Evolutionary conservation across 306 rosid species (phyloP).

Genomic region (Lotus japonicus): DNA sequence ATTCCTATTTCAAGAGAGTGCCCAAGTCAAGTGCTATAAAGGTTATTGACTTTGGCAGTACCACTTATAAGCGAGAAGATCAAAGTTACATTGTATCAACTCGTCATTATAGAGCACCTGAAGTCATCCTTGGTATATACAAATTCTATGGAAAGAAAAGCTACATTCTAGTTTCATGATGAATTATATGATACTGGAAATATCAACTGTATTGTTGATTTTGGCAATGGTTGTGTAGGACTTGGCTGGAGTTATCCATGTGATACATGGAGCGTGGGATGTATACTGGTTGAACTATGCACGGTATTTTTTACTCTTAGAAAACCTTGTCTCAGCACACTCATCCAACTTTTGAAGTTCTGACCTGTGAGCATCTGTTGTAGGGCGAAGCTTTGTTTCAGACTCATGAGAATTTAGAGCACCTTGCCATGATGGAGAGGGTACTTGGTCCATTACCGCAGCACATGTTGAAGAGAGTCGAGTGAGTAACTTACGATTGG

Average conservation of each 20-base stretch:
- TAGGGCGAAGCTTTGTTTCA: conserved; percentile 97
- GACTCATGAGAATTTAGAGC: conserved; percentile 95
- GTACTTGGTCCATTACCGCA: conserved; percentile 72
- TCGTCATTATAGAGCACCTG: conserved; percentile 95
- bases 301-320: conserved; percentile 37
- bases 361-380: not conserved
- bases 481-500: conserved; percentile 41
- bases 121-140: conserved; percentile 79
- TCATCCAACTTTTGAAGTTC: not conserved
- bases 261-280: conserved; percentile 95
- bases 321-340: no score
- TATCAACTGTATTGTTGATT: not conserved
- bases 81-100: conserved; percentile 92
- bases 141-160: not conserved
- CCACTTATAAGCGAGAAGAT: conserved; percentile 79
- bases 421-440: conserved; percentile 97
- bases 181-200: not conserved
- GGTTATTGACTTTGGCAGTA: conserved; percentile 98
- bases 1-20: conserved; percentile 65
- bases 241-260: conserved; percentile 96
- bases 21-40: conserved; percentile 89
- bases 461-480: conserved; percentile 61
- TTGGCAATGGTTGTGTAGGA: conserved; percentile 38
- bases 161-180: no score
- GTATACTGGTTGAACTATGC: conserved; percentile 91